Base-by-base conservation (phyloP, 345 rosid genomes). In the Rhodomyrtus tomentosa region DNA sequence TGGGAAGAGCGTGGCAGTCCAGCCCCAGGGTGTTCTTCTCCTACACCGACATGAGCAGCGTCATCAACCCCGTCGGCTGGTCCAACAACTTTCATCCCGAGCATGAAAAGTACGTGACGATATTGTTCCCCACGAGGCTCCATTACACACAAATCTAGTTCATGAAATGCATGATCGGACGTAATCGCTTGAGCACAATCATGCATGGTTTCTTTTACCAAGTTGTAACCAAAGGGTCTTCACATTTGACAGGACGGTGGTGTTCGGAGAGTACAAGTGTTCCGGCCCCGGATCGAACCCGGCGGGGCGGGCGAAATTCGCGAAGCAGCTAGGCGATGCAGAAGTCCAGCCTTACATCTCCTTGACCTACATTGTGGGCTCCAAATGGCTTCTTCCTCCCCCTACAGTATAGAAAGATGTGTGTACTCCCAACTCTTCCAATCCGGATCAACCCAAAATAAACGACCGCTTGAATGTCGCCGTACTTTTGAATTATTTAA, bases 331-430 rank as follows among this genome's bases (percentile, higher is more conserved):
- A 36, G 85, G 85, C 18, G 56, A 20, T 0, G 86, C 24, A 0
- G 87, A 92, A 82, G 94, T 82, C 14, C 45, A 56, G 52, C 90
- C 84, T 15, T 93, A 83, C 89, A 73, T 94, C 15, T 9, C 55
- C 45, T 93, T 93, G 72, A 89, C 86, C 81, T 92, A 82, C 87
- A 89, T 96, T 32, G 22, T 85, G 7, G 97, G 91, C 48, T 84
- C 93, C 79, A 87, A 83, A 50, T 96, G 98, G 98, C 72, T 95
- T 81, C 97, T 95, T 84, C 97, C 95, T 81, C 93, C 94, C 82
- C 96, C 96, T 1, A 36, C 25, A 13, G 11, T 86, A 40, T 89
- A 84, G 80, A 27, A 36, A 32, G 5, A 62, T 49, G 50, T 49
- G 50, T 49, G 50, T 49, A 49, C 50, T 49, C 50, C n/a, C 50